A percentile compares a stretch with the other conserved stretches of the same genome.
Evolutionary conservation across 306 rosid species (phyloP).

Genomic region (Sicyos edulis): DNA sequence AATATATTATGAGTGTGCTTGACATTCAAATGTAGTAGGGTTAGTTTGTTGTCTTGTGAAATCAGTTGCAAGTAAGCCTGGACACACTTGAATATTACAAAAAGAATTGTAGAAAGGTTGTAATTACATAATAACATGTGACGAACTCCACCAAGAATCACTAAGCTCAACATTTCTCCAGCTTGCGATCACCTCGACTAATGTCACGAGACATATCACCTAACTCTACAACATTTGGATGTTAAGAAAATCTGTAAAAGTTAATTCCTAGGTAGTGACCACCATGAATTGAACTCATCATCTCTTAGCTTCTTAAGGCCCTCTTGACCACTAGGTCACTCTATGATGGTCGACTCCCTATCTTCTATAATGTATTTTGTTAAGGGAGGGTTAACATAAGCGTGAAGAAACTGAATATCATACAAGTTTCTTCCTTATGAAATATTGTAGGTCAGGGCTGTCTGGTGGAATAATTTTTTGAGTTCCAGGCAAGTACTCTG

Average conservation of each 20-base stretch:
- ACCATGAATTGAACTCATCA: too few species aligned
- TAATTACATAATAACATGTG: not conserved
- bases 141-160: not conserved
- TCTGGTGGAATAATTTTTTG: not conserved
- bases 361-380: not conserved
- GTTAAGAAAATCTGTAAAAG: too few species aligned
- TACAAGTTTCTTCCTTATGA: not conserved
- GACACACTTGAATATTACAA: too few species aligned
- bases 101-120: too few species aligned
- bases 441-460: not conserved
- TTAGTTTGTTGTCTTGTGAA: too few species aligned
- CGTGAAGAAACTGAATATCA: not conserved
- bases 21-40: not conserved
- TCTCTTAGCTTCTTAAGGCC: too few species aligned
- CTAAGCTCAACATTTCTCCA: not conserved
- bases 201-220: too few species aligned
- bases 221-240: too few species aligned
- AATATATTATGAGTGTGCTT: not conserved
- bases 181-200: too few species aligned
- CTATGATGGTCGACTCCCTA: not conserved
- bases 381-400: not conserved
- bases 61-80: too few species aligned
- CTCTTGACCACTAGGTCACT: too few species aligned
- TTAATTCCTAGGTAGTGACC: too few species aligned
- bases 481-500: not conserved